phyloP scores from a whole-genome alignment of 2,329 filamentous ascomycete species.

The Microascus cirrosus region DNA sequence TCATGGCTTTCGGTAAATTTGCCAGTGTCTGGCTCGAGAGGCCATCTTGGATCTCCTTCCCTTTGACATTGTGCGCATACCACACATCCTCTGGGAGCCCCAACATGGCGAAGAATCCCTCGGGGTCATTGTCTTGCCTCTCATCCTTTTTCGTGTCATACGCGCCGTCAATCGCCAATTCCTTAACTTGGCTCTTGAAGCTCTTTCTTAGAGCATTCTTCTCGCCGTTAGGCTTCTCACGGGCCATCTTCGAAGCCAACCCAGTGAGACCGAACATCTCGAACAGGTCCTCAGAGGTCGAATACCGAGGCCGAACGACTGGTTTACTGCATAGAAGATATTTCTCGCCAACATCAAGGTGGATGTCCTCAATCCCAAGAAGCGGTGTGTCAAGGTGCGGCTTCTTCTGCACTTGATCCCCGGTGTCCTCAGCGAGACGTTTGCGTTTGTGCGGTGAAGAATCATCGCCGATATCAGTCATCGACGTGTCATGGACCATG shows the following conservation, averaged over 20 bases:
- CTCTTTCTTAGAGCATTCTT: slow-evolving; percentile 58
- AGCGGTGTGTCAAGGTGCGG: slow-evolving; percentile 37
- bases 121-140: slow-evolving; percentile 36
- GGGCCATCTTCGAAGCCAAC: slow-evolving; percentile 50
- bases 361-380: slow-evolving; percentile 52
- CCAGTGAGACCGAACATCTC: slow-evolving; percentile 42
- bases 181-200: slow-evolving; percentile 59
- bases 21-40: slow-evolving; percentile 31
- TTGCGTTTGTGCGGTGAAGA: slow-evolving; percentile 49
- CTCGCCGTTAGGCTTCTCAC: slow-evolving; percentile 52
- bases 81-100: slow-evolving; percentile 43
- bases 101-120: slow-evolving; percentile 42
- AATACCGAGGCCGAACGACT: slow-evolving; percentile 4
- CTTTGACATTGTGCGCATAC: slow-evolving; percentile 40
- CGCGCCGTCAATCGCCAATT: slow-evolving; percentile 47
- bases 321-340: slow-evolving; percentile 47
- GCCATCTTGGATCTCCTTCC: slow-evolving; percentile 43
- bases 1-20: slow-evolving; percentile 37
- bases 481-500: slow-evolving; percentile 23
- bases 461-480: slow-evolving; percentile 31
- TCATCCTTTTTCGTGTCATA: slow-evolving; percentile 49
- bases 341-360: slow-evolving; percentile 55
- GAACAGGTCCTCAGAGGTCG: slow-evolving; percentile 42
- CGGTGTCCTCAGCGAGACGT: slow-evolving; percentile 43
- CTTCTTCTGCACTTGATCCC: slow-evolving; percentile 49